Evolutionary conservation across 768 basidiomycete genomes (phyloP), one percentile per base, ranked within the genome.

Genomic region (Phylloporus arenicola): DNA sequence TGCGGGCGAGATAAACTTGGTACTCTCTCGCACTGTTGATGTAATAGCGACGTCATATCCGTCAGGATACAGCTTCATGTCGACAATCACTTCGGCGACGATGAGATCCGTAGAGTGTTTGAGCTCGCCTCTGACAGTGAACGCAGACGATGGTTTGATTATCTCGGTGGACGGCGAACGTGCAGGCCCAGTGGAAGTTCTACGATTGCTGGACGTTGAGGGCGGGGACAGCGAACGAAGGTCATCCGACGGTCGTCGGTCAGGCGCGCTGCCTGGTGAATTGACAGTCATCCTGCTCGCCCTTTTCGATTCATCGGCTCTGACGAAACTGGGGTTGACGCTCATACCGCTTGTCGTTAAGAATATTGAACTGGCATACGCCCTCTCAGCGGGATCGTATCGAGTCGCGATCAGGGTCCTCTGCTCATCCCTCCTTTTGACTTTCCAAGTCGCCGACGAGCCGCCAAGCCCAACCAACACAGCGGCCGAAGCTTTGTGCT

Each of bases 71-170:
- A 88, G 71, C 64, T 85, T 86, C 48, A 87, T 82, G 68, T 93
- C 90, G 24, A 92, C 75, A 24, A 92, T 78, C 27, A 92, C 62
- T 67, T 95, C 92, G 2, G 80, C 80, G 16, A 92, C 80, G 17
- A 92, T 68, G 41, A 92, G 68, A 64, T 95, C 90, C 45, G 77
- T 75, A n/a, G 74, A 69, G 39, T 76, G 73, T 48, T 74, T 76
- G 50, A 84, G 75, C 58, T 83, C 83, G 35, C 81, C 82, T 43
- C 80, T 82, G 41, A 75, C 49, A 3, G 79, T 83, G 58, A 87
- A 85, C 27, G 77, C 79, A 9, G 83, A 80, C 4, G 79, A 54
- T 2, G 65, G 43, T 27, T 65, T 68, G 31, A 63, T 30, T 9
- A 55, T 52, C 30, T 76, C 76, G 31, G 50, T 52, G 5, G 72